Conservation (phyloP, 108 stramenopile species). For the Discostella pseudostelligera region DNA sequence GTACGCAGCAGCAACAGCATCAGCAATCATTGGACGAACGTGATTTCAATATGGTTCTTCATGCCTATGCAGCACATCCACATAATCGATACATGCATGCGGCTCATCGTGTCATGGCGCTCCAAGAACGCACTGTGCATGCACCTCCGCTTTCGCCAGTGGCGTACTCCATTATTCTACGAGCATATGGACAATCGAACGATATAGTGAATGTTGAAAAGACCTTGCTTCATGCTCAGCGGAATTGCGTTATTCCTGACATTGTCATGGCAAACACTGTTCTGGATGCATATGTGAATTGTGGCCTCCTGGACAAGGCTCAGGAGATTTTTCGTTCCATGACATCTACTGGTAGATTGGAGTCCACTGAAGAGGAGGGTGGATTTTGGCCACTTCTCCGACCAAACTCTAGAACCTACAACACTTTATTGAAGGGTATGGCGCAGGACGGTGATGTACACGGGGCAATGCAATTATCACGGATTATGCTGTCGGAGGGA, state of each 20-base stretch:
- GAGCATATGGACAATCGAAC: slow-evolving; percentile 65
- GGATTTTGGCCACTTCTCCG: slow-evolving; percentile 41
- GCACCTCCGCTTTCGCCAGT: slow-evolving; percentile 71
- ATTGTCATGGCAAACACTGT: slow-evolving; percentile 70
- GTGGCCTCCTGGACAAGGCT: slow-evolving; percentile 59
- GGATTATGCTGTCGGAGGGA: slow-evolving; percentile 42
- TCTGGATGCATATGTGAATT: slow-evolving; percentile 81
- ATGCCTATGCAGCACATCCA: slow-evolving; percentile 46
- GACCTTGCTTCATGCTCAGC: slow-evolving; percentile 51
- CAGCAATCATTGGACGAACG: slow-evolving; percentile 50
- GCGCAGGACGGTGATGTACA: slow-evolving; percentile 47
- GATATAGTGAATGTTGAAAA: slow-evolving; percentile 65
- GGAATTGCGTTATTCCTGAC: slow-evolving; percentile 55
- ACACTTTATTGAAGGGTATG: slow-evolving; percentile 79
- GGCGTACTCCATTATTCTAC: slow-evolving; percentile 75
- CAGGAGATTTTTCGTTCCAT: slow-evolving; percentile 51
- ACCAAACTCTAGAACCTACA: slow-evolving; percentile 71
- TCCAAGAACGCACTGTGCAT: slow-evolving; percentile 62
- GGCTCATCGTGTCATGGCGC: slow-evolving; percentile 68
- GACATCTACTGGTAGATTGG: slow-evolving; percentile 5
- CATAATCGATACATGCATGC: slow-evolving; percentile 58
- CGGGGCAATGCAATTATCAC: slow-evolving; percentile 49
- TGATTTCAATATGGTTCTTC: slow-evolving; percentile 78
- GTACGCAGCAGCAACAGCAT: neutral
- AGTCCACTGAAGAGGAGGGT: slow-evolving; percentile 4